Conservation (phyloP, 164 flowering plant species). For the Saururus chinensis region DNA sequence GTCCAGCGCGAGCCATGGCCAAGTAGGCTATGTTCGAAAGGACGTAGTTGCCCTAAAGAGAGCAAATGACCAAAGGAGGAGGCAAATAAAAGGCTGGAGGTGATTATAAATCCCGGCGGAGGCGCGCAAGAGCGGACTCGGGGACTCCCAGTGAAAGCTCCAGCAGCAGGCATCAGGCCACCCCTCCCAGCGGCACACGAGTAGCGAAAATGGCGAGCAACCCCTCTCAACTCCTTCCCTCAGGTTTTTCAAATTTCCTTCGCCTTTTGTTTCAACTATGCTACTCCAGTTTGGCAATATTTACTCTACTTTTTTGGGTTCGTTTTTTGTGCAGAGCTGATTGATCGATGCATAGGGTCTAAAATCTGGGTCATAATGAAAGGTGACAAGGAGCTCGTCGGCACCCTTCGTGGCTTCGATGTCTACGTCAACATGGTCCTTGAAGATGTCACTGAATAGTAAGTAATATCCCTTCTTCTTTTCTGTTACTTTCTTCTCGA, state of each 20-base stretch:
- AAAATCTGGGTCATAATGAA: slow-evolving; percentile 99
- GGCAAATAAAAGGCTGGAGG: no score
- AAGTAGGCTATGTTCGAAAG: no score
- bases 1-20: no score
- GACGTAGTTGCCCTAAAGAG: no score
- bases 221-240: slow-evolving; percentile 91
- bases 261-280: background rate
- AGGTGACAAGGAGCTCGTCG: slow-evolving; percentile 99
- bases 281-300: background rate
- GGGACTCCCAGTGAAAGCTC: background rate
- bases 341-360: slow-evolving; percentile 94
- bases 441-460: slow-evolving; percentile 99
- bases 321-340: slow-evolving; percentile 49
- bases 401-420: slow-evolving; percentile 85
- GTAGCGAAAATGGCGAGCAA: slow-evolving; percentile 39
- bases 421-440: slow-evolving; percentile 98
- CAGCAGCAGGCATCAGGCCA: no score
- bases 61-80: no score
- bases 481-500: background rate
- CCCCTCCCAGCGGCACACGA: background rate
- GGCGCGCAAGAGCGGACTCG: no score
- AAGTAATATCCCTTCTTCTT: slow-evolving; percentile 32
- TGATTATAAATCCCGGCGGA: no score
- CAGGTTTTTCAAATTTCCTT: background rate
- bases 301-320: no score